Base-by-base conservation (phyloP, 1,284 basidiomycete genomes). In the Porodaedalea pini region DNA sequence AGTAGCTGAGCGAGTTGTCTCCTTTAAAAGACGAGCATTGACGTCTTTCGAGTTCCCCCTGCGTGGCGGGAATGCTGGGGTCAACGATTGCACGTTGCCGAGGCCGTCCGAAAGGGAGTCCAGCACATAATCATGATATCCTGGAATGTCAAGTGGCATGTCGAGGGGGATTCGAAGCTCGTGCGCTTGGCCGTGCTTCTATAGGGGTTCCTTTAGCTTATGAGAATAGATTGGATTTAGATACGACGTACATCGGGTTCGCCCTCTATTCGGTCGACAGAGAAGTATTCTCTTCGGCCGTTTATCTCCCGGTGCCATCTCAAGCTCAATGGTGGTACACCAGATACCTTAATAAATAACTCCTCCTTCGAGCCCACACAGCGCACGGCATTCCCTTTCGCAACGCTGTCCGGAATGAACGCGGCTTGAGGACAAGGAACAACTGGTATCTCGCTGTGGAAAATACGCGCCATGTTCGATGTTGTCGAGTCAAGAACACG, bases 251-350 rank as follows among this genome's bases (percentile, higher is more conserved):
- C 69, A 13, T 59, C 65, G 37, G 75, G 71, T 27, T 76, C 78
- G 40, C 81, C 83, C 68, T 93, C 88, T 54, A 94, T 92, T 1
- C 90, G 91, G 68, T 94, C 90, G 8, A 94, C 88, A 27, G 87
- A 73, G 57, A 89, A 91, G 43, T 80, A 74, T 64, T 92, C 86
- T 51, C 75, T 75, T 58, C 76, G 75, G 40, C 82, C 80, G 64
- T 86, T 80, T 57, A 85, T 71, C 43, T 84, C 80, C 66, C 84
- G 85, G 65, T 81, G 78, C 90, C 90, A 94, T 39, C 81, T 79
- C 49, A 93, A 76, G 64, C 82, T 87, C 61, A 94, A 77, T 3
- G 92, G 88, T 19, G 90, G 86, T 1, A 93, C 85, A 5, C 92
- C 92, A 58, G 77, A 77, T 5, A 91, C 85, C 58, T 85, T 78